phyloP scores from a whole-genome alignment of 345 rosid species.

The Pugionium cornutum region DNA sequence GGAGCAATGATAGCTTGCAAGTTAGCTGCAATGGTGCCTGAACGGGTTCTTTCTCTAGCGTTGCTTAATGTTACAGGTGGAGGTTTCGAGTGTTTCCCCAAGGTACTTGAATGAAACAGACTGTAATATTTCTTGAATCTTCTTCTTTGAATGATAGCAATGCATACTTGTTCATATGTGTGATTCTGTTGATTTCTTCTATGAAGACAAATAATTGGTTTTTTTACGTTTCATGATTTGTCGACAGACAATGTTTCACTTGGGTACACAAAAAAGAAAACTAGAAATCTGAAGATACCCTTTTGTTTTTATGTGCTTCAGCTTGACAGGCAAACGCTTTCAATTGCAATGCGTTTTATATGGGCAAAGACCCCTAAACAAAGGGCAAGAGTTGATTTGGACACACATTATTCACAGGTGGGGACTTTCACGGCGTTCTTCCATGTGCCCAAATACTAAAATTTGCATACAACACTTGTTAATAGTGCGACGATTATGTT shows the following conservation, averaged over 20 bases:
- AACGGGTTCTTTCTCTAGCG: conserved; percentile 78
- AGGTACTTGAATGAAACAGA: conserved; percentile 52
- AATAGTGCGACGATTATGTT: neutral
- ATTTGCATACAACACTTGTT: neutral
- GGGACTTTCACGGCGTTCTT: conserved; percentile 16
- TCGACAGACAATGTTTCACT: too few relatives aligned
- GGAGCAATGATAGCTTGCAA: conserved; percentile 98
- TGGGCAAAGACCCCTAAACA: conserved; percentile 88
- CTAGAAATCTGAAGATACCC: neutral
- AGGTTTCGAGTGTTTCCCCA: conserved; percentile 88
- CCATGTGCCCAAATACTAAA: neutral
- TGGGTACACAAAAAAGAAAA: too few relatives aligned
- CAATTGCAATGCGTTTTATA: conserved; percentile 76
- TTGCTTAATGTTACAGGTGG: conserved; percentile 97
- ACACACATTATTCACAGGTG: conserved; percentile 90
- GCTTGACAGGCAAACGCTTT: conserved; percentile 67
- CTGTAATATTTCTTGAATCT: too few relatives aligned
- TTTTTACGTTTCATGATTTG: neutral
- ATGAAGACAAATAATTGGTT: neutral
- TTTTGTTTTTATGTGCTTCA: conserved; percentile 42
- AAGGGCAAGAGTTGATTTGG: conserved; percentile 97
- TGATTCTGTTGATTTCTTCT: conserved; percentile 6
- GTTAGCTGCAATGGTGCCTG: conserved; percentile 84
- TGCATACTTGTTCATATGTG: conserved; percentile 7
- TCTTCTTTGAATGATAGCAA: conserved; percentile 2